Evolutionary conservation across 1,284 basidiomycete species (phyloP).

Genomic region (Apiotrichum veenhuisii): DNA sequence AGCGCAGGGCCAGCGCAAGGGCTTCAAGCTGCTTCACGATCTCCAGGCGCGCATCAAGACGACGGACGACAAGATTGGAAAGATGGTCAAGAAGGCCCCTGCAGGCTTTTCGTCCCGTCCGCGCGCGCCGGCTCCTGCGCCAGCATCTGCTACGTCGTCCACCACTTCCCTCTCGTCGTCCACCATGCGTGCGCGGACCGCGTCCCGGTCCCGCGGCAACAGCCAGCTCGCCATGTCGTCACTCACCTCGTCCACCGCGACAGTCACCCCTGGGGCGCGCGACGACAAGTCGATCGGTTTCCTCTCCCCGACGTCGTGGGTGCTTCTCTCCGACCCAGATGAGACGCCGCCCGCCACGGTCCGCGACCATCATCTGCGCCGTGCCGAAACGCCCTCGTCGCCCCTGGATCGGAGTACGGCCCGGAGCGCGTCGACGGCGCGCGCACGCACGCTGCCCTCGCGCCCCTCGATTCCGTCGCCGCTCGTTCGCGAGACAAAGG

Average conservation of each 20-base stretch:
- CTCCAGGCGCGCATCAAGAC: constrained; percentile 41
- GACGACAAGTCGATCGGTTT: constrained; percentile 12
- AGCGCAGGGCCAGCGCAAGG: constrained; percentile 31
- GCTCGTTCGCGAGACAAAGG: constrained; percentile 21
- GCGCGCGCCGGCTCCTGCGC: not conserved
- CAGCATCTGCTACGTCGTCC: not conserved
- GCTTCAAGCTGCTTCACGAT: constrained; percentile 38
- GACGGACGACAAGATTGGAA: constrained; percentile 40
- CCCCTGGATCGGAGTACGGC: constrained; percentile 16
- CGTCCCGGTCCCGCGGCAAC: constrained; percentile 8
- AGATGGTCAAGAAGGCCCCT: constrained; percentile 6
- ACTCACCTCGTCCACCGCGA: constrained; percentile 2
- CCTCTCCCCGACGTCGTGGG: constrained; percentile 41
- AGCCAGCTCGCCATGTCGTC: not conserved
- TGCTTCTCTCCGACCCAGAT: constrained; percentile 38
- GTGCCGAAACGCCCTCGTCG: constrained; percentile 21
- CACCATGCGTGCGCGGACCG: constrained; percentile 15
- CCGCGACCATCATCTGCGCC: constrained; percentile 20
- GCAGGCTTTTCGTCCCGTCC: not conserved
- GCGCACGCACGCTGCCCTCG: constrained; percentile 30
- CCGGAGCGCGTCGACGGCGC: not conserved
- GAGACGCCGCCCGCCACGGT: constrained; percentile 24
- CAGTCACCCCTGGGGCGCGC: not conserved
- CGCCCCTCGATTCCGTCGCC: constrained; percentile 46
- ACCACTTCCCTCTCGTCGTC: not conserved